Base-by-base conservation (phyloP, 2,329 filamentous ascomycete genomes). In the Arthrobotrys megalospora region DNA sequence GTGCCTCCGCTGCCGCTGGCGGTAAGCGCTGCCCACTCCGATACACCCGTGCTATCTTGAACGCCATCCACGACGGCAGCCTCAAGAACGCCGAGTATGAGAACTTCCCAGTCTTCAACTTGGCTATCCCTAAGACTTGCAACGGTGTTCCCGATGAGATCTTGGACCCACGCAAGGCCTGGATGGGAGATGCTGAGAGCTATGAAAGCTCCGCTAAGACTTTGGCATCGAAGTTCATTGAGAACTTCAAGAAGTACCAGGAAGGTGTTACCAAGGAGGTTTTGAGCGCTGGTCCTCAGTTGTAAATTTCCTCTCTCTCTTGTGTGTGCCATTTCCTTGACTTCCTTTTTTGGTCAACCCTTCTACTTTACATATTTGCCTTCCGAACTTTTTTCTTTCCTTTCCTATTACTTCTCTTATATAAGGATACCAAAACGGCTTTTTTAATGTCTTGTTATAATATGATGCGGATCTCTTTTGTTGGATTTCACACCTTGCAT, bases 201-300 rank as follows among this genome's bases (percentile, higher is more conserved):
- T 98, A 98, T 90, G 89, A 91, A 83, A 88, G 87, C 65, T 95
- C 97, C 86, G 95, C 98, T 52, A 91, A 88, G 85, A 98, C 97
- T 89, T 91, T 99, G 41, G 96, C 91, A 82, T 87, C 86, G 80
- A 89, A 98, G 80, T 99, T 99, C 89, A 90, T 91, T 83, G 93
- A 97, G 87, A 99, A 99, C 90, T 99, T 99, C 87, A 90, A 93
- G 88, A 97, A 97, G 89, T 97, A 97, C 87, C 88, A 91, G 83
- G 91, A 90, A 82, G 90, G 97, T 85, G 93, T 94, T 28, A 94
- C 93, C 36, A 88, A 89, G 82, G 92, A 95, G 43, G 92, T 94
- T 60, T 90, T 93, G 85, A 90, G 89, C 83, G 90, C 90, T 63
- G 90, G 89, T 6, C 90, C 90, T 16, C 16, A 65, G 63, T 55